phyloP scores from a whole-genome alignment of 2,329 filamentous ascomycete species.

The Fusarium devonianum region DNA sequence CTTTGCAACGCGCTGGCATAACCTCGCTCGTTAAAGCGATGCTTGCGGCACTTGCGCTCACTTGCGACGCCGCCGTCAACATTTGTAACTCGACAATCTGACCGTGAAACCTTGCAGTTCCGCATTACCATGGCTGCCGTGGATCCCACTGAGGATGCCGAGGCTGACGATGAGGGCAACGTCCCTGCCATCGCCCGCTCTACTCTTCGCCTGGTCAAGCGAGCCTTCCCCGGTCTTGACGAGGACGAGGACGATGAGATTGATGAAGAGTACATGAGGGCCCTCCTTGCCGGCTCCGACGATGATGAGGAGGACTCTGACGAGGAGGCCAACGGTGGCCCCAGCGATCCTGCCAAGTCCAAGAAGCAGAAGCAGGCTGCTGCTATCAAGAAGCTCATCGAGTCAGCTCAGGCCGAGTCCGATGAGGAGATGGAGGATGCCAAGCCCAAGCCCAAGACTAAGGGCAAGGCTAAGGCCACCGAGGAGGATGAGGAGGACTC shows the following conservation, averaged over 20 bases:
- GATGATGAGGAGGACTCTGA: slow-evolving; percentile 62
- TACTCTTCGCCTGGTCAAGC: slow-evolving; percentile 89
- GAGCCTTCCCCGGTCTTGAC: slow-evolving; percentile 65
- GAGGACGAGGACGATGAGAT: slow-evolving; percentile 68
- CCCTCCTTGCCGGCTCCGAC: slow-evolving; percentile 58
- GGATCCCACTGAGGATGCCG: slow-evolving; percentile 81
- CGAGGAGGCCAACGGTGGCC: slow-evolving; percentile 79
- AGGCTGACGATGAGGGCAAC: slow-evolving; percentile 69
- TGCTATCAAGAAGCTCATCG: slow-evolving; percentile 78
- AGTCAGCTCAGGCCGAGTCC: slow-evolving; percentile 67
- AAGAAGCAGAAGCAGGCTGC: slow-evolving; percentile 86
- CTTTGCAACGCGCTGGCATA: neutral
- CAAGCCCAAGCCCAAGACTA: slow-evolving; percentile 70
- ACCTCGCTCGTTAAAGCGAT: slow-evolving; percentile 4
- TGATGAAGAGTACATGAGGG: slow-evolving; percentile 70
- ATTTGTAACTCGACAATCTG: slow-evolving; percentile 9
- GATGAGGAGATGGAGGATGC: slow-evolving; percentile 77
- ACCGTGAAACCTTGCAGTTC: slow-evolving; percentile 66
- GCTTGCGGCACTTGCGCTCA: slow-evolving; percentile 31
- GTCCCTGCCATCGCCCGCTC: slow-evolving; percentile 72
- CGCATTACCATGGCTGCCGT: slow-evolving; percentile 98
- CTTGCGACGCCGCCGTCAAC: neutral
- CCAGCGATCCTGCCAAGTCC: slow-evolving; percentile 88
- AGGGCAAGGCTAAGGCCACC: slow-evolving; percentile 74
- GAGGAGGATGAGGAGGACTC: slow-evolving; percentile 65